A percentile compares a stretch with the other conserved stretches of the same genome.
These are phyloP conservation scores for Chalciporus sp. DNA, from an alignment of 1,284 basidiomycete species.

Conservation along the genomic window DNA sequence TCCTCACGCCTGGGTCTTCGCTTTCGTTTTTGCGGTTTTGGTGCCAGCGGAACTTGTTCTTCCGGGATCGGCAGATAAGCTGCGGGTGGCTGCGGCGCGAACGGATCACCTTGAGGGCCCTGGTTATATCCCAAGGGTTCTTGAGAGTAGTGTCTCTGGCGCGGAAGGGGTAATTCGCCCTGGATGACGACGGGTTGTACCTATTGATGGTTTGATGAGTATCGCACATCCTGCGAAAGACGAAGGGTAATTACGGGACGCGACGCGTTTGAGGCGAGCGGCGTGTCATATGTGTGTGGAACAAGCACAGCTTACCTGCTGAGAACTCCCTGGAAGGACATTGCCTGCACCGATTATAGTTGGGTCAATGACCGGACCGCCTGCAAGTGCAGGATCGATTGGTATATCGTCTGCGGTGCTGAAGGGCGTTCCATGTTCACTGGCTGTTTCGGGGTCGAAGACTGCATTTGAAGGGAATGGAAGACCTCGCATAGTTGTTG, in stretches of 20 bases:
- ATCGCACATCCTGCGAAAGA: conserved; percentile 12
- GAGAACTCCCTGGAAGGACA: conserved; percentile 3
- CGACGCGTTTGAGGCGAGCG: conserved; percentile 48
- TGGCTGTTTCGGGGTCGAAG: conserved; percentile 52
- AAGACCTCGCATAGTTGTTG: conserved; percentile 54
- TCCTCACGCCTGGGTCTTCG: conserved; percentile 55
- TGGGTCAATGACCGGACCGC: conserved; percentile 50
- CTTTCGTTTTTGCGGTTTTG: conserved; percentile 54
- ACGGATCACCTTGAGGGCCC: conserved; percentile 79
- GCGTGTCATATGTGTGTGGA: conserved; percentile 16
- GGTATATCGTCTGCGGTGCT: conserved; percentile 63
- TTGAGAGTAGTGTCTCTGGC: conserved; percentile 37
- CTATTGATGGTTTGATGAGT: conserved; percentile 30
- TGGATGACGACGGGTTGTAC: conserved; percentile 16
- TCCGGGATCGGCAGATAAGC: conserved; percentile 51
- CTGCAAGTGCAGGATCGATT: conserved; percentile 69
- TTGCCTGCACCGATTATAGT: conserved; percentile 41
- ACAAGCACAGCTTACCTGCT: conserved; percentile 35
- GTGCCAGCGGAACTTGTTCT: conserved; percentile 32
- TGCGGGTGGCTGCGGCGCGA: conserved; percentile 61
- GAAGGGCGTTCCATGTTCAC: conserved; percentile 58
- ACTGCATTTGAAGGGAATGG: conserved; percentile 54
- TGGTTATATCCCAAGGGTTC: conserved; percentile 56
- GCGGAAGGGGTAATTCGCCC: conserved; percentile 12
- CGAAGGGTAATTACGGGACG: conserved; percentile 40